phyloP scores from a whole-genome alignment of 2,329 filamentous ascomycete species.

The Penicillium griseofulvum region DNA sequence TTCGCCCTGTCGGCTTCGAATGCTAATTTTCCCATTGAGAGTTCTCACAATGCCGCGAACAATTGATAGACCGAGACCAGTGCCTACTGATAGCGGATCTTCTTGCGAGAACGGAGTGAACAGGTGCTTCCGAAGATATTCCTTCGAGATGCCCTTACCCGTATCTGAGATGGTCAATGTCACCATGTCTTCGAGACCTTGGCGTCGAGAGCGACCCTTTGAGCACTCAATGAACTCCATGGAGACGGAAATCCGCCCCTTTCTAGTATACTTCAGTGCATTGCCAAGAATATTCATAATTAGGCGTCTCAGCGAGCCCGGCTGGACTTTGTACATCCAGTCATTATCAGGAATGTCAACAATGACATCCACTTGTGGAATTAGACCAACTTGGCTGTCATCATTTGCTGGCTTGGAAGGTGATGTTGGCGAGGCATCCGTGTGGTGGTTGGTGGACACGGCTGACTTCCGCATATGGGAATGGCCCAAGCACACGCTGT shows the following conservation, averaged over 20 bases:
- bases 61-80: constrained; percentile 62
- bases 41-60: constrained; percentile 42
- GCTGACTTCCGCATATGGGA: constrained; percentile 5
- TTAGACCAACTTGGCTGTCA: not conserved
- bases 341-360: constrained; percentile 4
- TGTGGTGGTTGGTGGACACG: not conserved
- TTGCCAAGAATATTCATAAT: constrained; percentile 36
- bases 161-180: constrained; percentile 56
- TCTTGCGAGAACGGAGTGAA: constrained; percentile 64
- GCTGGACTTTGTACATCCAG: constrained; percentile 25
- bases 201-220: constrained; percentile 11
- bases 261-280: constrained; percentile 30
- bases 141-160: constrained; percentile 59
- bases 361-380: not conserved
- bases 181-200: constrained; percentile 5
- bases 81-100: constrained; percentile 55
- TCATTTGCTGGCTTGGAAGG: not conserved
- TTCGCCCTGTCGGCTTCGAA: constrained; percentile 8
- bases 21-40: constrained; percentile 7
- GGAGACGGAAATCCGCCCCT: constrained; percentile 24
- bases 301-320: constrained; percentile 27
- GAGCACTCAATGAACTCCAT: not conserved
- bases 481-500: constrained; percentile 24
- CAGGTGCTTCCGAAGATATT: constrained; percentile 57
- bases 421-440: not conserved